phyloP scores from a whole-genome alignment of 1,139 yeast genomes.

The Kodamaea derodonti region DNA sequence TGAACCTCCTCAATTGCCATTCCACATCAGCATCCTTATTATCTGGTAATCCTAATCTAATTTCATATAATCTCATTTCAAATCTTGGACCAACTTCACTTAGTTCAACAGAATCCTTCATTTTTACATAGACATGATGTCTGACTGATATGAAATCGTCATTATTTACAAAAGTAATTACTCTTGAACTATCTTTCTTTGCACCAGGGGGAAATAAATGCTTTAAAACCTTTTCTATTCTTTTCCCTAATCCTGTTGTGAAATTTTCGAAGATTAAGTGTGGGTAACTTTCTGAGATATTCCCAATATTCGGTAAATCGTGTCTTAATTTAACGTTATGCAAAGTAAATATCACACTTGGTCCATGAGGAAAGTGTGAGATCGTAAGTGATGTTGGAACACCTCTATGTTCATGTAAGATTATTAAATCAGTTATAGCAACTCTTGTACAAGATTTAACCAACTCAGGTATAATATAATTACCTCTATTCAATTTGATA shows the following conservation, averaged over 20 bases:
- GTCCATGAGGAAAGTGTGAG: slow-evolving; percentile 97
- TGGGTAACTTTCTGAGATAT: slow-evolving; percentile 87
- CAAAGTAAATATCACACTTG: slow-evolving; percentile 88
- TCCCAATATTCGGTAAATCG: slow-evolving; percentile 83
- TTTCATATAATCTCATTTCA: slow-evolving; percentile 89
- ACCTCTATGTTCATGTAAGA: slow-evolving; percentile 96
- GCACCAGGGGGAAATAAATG: slow-evolving; percentile 98
- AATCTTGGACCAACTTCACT: slow-evolving; percentile 99
- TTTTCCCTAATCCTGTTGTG: slow-evolving; percentile 74
- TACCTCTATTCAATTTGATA: slow-evolving; percentile 88
- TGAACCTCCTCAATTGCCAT: slow-evolving; percentile 91
- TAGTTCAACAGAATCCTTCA: slow-evolving; percentile 83
- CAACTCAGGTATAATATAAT: slow-evolving; percentile 77
- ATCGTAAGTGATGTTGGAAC: slow-evolving; percentile 91
- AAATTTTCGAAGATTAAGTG: slow-evolving; percentile 92
- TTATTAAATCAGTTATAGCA: slow-evolving; percentile 74
- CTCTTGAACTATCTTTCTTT: slow-evolving; percentile 82
- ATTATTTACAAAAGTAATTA: slow-evolving; percentile 82
- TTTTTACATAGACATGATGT: slow-evolving; percentile 89
- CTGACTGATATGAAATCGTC: slow-evolving; percentile 92
- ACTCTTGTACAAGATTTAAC: slow-evolving; percentile 74
- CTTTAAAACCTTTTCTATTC: slow-evolving; percentile 77
- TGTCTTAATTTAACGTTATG: slow-evolving; percentile 95
- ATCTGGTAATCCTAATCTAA: slow-evolving; percentile 85
- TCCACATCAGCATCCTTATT: slow-evolving; percentile 97